Evolutionary conservation across 1,139 yeast genomes (phyloP).

Genomic region (Hyphopichia khmerensis): DNA sequence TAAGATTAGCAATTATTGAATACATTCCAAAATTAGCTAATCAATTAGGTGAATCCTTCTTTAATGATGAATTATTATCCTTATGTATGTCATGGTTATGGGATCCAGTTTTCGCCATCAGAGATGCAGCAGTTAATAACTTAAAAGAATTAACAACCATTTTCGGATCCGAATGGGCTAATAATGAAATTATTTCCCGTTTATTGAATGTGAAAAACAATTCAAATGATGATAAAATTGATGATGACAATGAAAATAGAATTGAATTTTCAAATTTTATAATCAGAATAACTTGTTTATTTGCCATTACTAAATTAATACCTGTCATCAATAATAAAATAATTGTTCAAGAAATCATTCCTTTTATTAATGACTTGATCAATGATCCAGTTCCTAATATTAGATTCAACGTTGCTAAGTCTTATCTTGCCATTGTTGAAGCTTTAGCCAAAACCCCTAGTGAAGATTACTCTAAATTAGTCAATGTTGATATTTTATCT

Average conservation of each 20-base stretch:
- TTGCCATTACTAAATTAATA: constrained; percentile 78
- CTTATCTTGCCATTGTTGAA: constrained; percentile 62
- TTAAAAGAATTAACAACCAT: constrained; percentile 76
- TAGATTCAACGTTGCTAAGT: constrained; percentile 90
- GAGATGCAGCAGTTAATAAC: constrained; percentile 93
- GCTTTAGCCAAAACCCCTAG: constrained; percentile 35
- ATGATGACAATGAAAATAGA: constrained; percentile 32
- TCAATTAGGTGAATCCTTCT: constrained; percentile 90
- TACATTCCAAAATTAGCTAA: constrained; percentile 95
- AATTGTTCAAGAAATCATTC: constrained; percentile 66
- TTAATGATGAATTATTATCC: constrained; percentile 86
- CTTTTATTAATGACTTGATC: constrained; percentile 71
- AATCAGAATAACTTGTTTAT: constrained; percentile 86
- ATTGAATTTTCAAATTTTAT: constrained; percentile 67
- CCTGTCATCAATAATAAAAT: constrained; percentile 63
- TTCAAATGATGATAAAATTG: constrained; percentile 19
- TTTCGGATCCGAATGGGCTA: constrained; percentile 95
- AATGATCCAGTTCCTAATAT: constrained; percentile 90
- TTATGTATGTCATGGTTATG: constrained; percentile 96
- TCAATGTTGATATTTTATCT: constrained; percentile 59
- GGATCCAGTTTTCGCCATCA: constrained; percentile 95
- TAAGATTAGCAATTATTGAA: constrained; percentile 93
- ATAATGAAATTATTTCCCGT: constrained; percentile 75
- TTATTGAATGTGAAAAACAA: constrained; percentile 45
- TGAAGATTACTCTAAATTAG: constrained; percentile 33